Percentiles rank a stretch among this genome's conserved stretches.
Evolutionary conservation across 345 rosid species (phyloP).

Genomic region (Triadica sebifera): DNA sequence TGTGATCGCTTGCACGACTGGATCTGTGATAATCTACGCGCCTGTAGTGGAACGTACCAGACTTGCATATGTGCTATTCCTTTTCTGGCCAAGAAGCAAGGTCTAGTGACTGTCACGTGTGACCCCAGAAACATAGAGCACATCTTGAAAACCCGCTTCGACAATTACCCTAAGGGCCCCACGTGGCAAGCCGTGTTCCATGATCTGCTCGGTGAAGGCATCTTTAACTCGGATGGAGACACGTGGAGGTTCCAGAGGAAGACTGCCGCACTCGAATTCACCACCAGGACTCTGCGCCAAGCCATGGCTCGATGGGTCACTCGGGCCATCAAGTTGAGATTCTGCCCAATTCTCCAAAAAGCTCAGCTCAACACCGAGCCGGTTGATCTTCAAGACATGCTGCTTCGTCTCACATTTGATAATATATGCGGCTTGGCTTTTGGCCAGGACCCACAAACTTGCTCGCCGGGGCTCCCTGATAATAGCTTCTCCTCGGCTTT

Average conservation of each 20-base stretch:
- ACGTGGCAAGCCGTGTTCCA: constrained; percentile 97
- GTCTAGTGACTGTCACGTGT: constrained; percentile 96
- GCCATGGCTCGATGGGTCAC: constrained; percentile 98
- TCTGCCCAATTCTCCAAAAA: constrained; percentile 62
- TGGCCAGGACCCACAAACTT: constrained; percentile 90
- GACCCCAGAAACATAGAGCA: constrained; percentile 89
- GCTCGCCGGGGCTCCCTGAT: constrained; percentile 66
- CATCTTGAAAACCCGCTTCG: constrained; percentile 75
- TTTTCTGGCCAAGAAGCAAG: constrained; percentile 72
- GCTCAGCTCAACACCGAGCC: constrained; percentile 50
- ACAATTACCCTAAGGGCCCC: constrained; percentile 95
- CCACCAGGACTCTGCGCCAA: constrained; percentile 92
- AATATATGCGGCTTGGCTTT: constrained; percentile 92
- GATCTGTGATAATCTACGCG: constrained; percentile 92
- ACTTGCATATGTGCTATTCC: constrained; percentile 94
- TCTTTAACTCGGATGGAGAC: constrained; percentile 89
- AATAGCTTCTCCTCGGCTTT: constrained; percentile 76
- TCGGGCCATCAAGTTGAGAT: constrained; percentile 65
- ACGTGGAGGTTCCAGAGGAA: constrained; percentile 95
- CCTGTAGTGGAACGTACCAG: constrained; percentile 95
- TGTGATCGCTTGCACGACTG: constrained; percentile 92
- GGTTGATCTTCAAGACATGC: constrained; percentile 78
- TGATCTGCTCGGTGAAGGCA: constrained; percentile 87
- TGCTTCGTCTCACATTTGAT: constrained; percentile 92
- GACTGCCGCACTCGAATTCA: constrained; percentile 95